Evolutionary conservation across 257 asterid genomes (phyloP).

Genomic region (Catharanthus roseus): DNA sequence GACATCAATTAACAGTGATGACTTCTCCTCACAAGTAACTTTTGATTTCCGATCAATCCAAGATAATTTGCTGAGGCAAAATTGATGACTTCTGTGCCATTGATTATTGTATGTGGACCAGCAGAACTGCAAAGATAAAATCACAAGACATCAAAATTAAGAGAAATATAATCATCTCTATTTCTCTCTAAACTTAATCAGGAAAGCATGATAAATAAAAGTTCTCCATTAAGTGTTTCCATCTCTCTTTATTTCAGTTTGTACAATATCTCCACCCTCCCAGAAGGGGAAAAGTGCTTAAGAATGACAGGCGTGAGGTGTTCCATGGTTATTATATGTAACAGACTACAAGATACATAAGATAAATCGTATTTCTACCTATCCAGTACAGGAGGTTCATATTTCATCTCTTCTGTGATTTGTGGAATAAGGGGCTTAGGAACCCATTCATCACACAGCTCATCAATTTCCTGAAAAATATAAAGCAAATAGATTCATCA

Average conservation of each 20-base stretch:
- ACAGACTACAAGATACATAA: background rate
- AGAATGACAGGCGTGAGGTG: background rate
- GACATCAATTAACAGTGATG: slow-evolving; percentile 18
- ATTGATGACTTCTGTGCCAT: slow-evolving; percentile 73
- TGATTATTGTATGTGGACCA: slow-evolving; percentile 71
- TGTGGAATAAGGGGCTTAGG: slow-evolving; percentile 85
- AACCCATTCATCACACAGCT: slow-evolving; percentile 88
- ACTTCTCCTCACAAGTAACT: slow-evolving; percentile 53
- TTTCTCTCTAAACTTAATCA: background rate
- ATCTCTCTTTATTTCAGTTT: background rate
- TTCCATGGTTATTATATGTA: background rate
- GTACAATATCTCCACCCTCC: background rate
- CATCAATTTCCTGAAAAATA: slow-evolving; percentile 84
- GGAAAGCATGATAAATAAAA: background rate
- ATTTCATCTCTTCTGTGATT: slow-evolving; percentile 57
- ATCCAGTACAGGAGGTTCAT: slow-evolving; percentile 78
- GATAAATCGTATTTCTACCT: slow-evolving; percentile 37
- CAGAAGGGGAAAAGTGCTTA: background rate
- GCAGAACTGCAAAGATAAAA: slow-evolving; percentile 73
- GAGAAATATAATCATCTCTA: no score
- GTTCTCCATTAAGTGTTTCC: background rate
- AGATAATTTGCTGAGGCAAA: slow-evolving; percentile 92
- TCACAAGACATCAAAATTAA: slow-evolving; percentile 1
- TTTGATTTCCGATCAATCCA: slow-evolving; percentile 78
- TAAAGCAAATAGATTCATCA: slow-evolving; percentile 17